Evolutionary conservation across 202 grass and related monocot genomes (phyloP).

Genomic region (Brachypodium distachyon): DNA sequence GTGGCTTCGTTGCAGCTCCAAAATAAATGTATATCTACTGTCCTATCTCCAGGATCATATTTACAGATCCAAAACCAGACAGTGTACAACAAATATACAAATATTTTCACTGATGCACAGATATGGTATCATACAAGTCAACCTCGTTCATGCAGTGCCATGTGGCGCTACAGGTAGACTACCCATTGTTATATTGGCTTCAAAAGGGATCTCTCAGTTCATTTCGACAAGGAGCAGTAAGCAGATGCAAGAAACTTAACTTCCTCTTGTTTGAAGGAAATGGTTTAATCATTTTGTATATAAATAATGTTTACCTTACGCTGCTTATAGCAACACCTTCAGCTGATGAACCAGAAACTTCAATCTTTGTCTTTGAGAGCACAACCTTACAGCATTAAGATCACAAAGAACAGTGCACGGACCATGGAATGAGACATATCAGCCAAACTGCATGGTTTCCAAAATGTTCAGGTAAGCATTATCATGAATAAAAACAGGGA

Average conservation of each 20-base stretch:
- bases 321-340: constrained; percentile 67
- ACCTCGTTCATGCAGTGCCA: neutral
- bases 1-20: too few relatives aligned
- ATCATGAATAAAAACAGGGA: too few relatives aligned
- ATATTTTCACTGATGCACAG: neutral
- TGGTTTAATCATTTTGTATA: neutral
- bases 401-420: neutral
- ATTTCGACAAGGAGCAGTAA: neutral
- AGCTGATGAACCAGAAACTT: constrained; percentile 70
- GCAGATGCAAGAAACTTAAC: neutral
- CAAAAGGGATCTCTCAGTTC: neutral
- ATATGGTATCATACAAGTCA: neutral
- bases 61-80: neutral
- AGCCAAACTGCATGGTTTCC: too few relatives aligned
- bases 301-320: constrained; percentile 40
- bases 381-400: neutral
- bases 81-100: neutral
- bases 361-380: constrained; percentile 76
- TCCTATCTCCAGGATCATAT: neutral
- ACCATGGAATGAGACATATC: too few relatives aligned
- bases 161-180: neutral
- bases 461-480: too few relatives aligned
- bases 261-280: neutral
- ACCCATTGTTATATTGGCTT: neutral
- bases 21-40: neutral